Conservation (phyloP, 768 basidiomycete species). For the Tubosaeta sp. region DNA sequence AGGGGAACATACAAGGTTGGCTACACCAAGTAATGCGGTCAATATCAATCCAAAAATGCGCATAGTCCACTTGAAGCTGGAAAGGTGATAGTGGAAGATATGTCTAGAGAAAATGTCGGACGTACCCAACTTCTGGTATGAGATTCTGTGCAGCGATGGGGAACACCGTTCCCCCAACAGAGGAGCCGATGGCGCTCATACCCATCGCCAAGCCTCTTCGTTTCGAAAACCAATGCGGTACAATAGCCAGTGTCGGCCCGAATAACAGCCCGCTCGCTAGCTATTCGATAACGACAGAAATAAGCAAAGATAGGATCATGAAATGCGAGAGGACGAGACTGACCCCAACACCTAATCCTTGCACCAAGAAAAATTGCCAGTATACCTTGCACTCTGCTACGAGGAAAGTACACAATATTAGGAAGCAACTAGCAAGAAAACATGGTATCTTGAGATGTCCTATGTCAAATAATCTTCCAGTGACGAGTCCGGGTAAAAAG, state of each 20-base stretch:
- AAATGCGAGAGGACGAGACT: constrained; percentile 16
- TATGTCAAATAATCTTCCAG: constrained; percentile 70
- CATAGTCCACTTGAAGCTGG: constrained; percentile 77
- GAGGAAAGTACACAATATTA: constrained; percentile 59
- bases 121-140: constrained; percentile 52
- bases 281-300: constrained; percentile 5
- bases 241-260: constrained; percentile 52
- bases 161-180: constrained; percentile 63
- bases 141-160: constrained; percentile 59
- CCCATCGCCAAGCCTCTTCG: constrained; percentile 56
- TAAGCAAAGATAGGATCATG: not conserved
- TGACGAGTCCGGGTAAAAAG: constrained; percentile 58
- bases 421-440: constrained; percentile 41
- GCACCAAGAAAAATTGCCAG: constrained; percentile 77
- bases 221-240: constrained; percentile 73
- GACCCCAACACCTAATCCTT: constrained; percentile 65
- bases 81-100: not conserved
- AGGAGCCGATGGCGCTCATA: constrained; percentile 59
- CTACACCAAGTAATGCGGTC: constrained; percentile 44
- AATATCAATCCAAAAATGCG: constrained; percentile 65
- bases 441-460: constrained; percentile 58
- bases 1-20: constrained; percentile 45
- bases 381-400: constrained; percentile 65
- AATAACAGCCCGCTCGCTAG: constrained; percentile 55
- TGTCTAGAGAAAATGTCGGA: not conserved